Percentiles rank a stretch among this genome's conserved stretches.
Evolutionary conservation across 257 asterid species (phyloP).

Genomic region (Rauvolfia tetraphylla): DNA sequence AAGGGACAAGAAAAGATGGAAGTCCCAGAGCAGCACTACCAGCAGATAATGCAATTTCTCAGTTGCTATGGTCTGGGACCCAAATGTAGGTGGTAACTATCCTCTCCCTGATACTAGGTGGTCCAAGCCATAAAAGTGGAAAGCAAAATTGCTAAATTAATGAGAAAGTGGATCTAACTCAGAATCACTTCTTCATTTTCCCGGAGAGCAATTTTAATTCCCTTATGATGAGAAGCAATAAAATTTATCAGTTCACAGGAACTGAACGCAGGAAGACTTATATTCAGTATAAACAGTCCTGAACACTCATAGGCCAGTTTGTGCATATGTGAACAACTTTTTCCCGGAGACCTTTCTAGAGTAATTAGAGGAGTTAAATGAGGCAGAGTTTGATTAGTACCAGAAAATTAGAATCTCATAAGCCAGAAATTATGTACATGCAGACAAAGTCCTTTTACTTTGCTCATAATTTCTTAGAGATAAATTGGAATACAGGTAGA

Average conservation of each 20-base stretch:
- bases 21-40: not conserved
- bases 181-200: not conserved
- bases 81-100: not conserved
- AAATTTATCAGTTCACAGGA: not conserved
- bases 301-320: not conserved
- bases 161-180: not conserved
- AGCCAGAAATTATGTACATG: not conserved
- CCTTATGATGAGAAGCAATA: not conserved
- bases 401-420: not conserved
- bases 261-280: not conserved
- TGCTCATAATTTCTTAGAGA: not conserved
- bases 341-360: not conserved
- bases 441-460: not conserved
- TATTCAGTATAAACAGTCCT: not conserved
- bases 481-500: not conserved
- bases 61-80: not conserved
- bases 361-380: not conserved
- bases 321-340: not conserved
- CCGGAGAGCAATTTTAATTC: not conserved
- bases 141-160: not conserved
- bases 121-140: constrained; percentile 4
- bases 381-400: not conserved
- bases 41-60: not conserved
- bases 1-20: not conserved
- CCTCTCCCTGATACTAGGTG: not conserved